Conservation (phyloP, 2,329 filamentous ascomycete genomes). For the Colletotrichum musicola region DNA sequence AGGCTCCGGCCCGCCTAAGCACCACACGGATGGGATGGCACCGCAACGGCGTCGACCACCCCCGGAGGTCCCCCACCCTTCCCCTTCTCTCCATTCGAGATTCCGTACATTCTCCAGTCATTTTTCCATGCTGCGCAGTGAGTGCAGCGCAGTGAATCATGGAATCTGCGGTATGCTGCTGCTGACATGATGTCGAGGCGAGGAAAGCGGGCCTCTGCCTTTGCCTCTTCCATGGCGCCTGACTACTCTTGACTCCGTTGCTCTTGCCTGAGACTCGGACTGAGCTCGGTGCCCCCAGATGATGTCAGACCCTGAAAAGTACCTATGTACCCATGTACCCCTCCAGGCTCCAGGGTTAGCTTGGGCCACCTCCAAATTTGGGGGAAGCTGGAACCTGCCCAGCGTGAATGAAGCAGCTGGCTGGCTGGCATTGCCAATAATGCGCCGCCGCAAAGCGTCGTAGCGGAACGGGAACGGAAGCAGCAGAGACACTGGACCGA, state of each 20-base stretch:
- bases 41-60: constrained; percentile 9
- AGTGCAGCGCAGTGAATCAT: not conserved
- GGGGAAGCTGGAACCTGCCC: not conserved
- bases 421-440: constrained; percentile 3
- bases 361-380: not conserved
- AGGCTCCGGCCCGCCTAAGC: constrained; percentile 31
- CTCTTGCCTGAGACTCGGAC: constrained; percentile 7
- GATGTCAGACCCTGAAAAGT: constrained; percentile 34
- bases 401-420: too few species aligned
- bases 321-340: not conserved
- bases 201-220: constrained; percentile 17
- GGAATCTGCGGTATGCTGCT: not conserved
- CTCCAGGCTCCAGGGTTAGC: not conserved
- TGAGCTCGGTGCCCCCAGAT: constrained; percentile 32
- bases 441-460: not conserved
- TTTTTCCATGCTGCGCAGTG: constrained; percentile 21
- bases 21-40: constrained; percentile 36
- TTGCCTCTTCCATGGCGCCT: not conserved
- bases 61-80: not conserved
- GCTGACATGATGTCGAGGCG: constrained; percentile 18
- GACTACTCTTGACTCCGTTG: not conserved
- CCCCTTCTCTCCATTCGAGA: constrained; percentile 9
- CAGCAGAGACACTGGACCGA: not conserved
- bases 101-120: constrained; percentile 32
- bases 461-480: not conserved